Base-by-base conservation (phyloP, 2,329 filamentous ascomycete species). In the Neobulgaria alba region DNA sequence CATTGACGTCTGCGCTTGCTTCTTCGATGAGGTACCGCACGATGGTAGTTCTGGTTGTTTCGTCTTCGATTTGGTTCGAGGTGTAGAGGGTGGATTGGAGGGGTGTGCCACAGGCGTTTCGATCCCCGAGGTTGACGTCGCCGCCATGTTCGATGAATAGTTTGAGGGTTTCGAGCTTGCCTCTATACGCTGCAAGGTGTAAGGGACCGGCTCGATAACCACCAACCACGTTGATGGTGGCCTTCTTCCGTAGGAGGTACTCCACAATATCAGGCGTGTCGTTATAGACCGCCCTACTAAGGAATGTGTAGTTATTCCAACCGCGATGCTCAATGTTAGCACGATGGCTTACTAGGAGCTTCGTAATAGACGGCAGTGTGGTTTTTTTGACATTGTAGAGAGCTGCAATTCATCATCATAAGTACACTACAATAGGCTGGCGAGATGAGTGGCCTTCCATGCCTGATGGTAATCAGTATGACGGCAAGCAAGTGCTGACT, bases 211-310 rank as follows among this genome's bases (percentile, higher is more conserved):
- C 46, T 29, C 19, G 23, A 5, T 34, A 15, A 3, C 36, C 33
- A 20, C 29, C 37, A 18, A 33, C 29, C 1, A 41, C 29, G 14
- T 53, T 42, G 21, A 53, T 19, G 23, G 34, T 35, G 4, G 33
- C 29, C 17, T 42, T 43, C 36, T 51, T 45, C 14, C 41, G 36
- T 10, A 51, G 26, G 8, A 53, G 34, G 21, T 53, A 53, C 15
- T 47, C 33, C 5, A 44, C 29, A 14, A 47, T 36, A 19, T 45
- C 38, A 7, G 15, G 15, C 4, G 41, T 32, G 2, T 31, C 15
- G 3, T 17, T 10, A 5, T 19, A 3, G 1, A 42, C 33, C 19
- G 44, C 44, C 3, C n/a, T 35, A 12, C 39, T 18, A 7, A 53
- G 26, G 8, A 40, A 36, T 0, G 46, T 53, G n/a, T 43, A 36